Evolutionary conservation across 2,329 filamentous ascomycete genomes (phyloP).

Genomic region (Colletotrichum plurivorum): DNA sequence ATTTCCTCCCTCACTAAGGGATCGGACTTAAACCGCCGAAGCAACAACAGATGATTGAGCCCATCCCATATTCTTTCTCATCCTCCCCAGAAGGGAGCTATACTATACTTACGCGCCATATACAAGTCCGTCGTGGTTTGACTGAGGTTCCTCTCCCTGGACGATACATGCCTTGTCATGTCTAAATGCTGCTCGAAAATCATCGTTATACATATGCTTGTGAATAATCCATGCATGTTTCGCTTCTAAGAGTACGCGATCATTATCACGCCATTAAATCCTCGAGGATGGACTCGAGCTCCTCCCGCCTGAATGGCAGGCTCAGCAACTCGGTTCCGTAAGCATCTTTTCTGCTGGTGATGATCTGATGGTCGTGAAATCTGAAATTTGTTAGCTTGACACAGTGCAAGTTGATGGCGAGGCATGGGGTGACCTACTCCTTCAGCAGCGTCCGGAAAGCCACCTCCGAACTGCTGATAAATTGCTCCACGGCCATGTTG

Average conservation of each 20-base stretch:
- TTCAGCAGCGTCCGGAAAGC: conserved; percentile 94
- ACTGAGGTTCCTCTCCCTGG: too few species aligned
- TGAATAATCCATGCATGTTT: too few species aligned
- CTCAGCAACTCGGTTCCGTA: conserved; percentile 88
- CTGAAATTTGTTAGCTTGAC: conserved; percentile 53
- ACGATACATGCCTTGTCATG: too few species aligned
- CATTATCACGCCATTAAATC: conserved; percentile 68
- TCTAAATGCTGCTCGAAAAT: too few species aligned
- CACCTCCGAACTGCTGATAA: conserved; percentile 97
- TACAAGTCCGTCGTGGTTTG: too few species aligned
- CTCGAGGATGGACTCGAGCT: conserved; percentile 90
- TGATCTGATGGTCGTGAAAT: conserved; percentile 98
- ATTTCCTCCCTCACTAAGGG: too few species aligned
- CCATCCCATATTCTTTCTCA: too few species aligned
- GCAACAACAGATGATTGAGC: too few species aligned
- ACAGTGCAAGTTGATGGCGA: conserved; percentile 1
- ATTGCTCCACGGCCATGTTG: conserved; percentile 95
- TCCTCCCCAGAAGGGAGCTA: too few species aligned
- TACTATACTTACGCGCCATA: too few species aligned
- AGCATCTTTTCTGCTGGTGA: conserved; percentile 88
- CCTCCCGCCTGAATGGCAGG: conserved; percentile 88
- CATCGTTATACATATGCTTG: too few species aligned
- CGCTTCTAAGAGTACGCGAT: not conserved
- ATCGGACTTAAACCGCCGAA: too few species aligned
- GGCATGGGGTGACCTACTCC: conserved; percentile 71